phyloP scores from a whole-genome alignment of 805 yeast genomes.

The Lachancea thermotolerans region DNA sequence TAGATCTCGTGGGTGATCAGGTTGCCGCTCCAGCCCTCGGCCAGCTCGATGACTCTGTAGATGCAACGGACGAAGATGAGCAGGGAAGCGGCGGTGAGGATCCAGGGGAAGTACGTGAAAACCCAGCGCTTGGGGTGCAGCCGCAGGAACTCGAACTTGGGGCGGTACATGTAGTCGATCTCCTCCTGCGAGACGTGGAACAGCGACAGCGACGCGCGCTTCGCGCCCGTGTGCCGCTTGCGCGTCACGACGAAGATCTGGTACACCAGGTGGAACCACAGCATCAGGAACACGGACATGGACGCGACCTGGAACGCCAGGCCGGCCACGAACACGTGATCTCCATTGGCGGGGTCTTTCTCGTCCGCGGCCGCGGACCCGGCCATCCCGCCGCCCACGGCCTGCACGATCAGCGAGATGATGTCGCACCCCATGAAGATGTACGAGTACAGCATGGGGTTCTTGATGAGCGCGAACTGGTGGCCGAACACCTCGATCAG shows the following conservation, averaged over 20 bases:
- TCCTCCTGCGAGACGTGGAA: slow-evolving; percentile 16
- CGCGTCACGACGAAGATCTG: slow-evolving; percentile 32
- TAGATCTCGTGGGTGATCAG: slow-evolving; percentile 55
- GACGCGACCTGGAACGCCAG: slow-evolving; percentile 68
- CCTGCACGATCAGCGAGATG: slow-evolving; percentile 59
- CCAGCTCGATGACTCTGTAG: slow-evolving; percentile 66
- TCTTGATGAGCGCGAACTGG: slow-evolving; percentile 38
- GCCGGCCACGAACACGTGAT: slow-evolving; percentile 62
- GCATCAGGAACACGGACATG: slow-evolving; percentile 51
- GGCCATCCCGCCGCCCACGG: slow-evolving; percentile 70
- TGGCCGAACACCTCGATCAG: slow-evolving; percentile 55
- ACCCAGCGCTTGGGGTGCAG: slow-evolving; percentile 23
- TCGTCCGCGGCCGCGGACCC: slow-evolving; percentile 36
- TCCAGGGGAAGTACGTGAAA: slow-evolving; percentile 41
- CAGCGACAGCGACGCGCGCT: slow-evolving; percentile 12
- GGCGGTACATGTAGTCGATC: slow-evolving; percentile 22
- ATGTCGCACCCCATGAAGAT: slow-evolving; percentile 64
- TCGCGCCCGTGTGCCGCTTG: slow-evolving; percentile 17
- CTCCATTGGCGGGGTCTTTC: slow-evolving; percentile 22
- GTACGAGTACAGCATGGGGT: slow-evolving; percentile 38
- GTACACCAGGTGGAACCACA: slow-evolving; percentile 43
- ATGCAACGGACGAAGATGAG: slow-evolving; percentile 60
- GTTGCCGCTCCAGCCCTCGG: slow-evolving; percentile 57
- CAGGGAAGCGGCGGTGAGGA: slow-evolving; percentile 41
- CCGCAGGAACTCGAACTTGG: slow-evolving; percentile 25